A percentile compares a stretch with the other conserved stretches of the same genome.
These are phyloP conservation scores for Triticum turgidum DNA, from an alignment of 176 grass and related monocot species.

Conservation along the genomic window DNA sequence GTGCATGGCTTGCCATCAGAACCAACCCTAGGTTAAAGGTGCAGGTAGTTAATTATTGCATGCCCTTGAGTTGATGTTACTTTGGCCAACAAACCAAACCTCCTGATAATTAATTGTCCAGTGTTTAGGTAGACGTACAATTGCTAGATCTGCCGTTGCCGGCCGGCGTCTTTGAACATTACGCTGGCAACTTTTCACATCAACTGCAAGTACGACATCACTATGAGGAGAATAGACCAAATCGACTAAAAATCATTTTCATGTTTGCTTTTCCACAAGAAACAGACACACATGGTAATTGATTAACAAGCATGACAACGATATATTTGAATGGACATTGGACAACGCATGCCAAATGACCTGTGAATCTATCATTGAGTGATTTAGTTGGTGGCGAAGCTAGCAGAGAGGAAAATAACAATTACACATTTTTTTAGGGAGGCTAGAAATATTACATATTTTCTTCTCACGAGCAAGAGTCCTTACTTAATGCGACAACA, in stretches of 20 bases:
- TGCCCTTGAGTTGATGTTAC: constrained; percentile 15
- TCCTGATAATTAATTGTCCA: constrained; percentile 33
- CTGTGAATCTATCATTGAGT: neutral
- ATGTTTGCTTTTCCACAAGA: neutral
- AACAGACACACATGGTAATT: neutral
- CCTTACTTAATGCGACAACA: neutral
- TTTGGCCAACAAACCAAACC: constrained; percentile 34
- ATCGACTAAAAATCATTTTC: neutral
- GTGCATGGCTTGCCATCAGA: constrained; percentile 17
- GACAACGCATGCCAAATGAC: neutral
- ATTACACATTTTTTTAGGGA: neutral
- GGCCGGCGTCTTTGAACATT: constrained; percentile 37
- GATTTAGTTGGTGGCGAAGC: neutral
- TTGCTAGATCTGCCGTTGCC: constrained; percentile 3
- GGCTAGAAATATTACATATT: neutral
- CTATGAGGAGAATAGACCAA: neutral
- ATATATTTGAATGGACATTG: constrained; percentile 23
- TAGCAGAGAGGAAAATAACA: neutral
- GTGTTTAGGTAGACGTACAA: constrained; percentile 25
- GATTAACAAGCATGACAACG: neutral
- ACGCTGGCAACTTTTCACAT: constrained; percentile 16
- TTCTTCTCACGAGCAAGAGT: neutral
- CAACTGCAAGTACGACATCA: neutral
- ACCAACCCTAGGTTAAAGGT: constrained; percentile 38
- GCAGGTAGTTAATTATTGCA: neutral